Percentiles rank a stretch among this genome's conserved stretches.
Conservation (phyloP, 2,329 filamentous ascomycete species). For the Neofusicoccum cordaticola region DNA sequence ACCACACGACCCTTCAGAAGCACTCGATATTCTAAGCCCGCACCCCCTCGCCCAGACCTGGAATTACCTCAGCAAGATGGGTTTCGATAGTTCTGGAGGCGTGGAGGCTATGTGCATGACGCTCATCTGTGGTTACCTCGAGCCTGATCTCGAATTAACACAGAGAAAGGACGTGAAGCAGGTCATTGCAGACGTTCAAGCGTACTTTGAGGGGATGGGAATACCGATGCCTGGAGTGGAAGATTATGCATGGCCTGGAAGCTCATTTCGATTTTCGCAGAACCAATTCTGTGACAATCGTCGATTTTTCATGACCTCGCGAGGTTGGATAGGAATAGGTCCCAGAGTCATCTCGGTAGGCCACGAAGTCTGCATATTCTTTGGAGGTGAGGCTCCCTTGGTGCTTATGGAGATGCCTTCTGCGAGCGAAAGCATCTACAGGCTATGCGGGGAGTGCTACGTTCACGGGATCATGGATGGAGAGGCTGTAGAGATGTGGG, state of each 20-base stretch:
- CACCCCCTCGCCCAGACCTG: background rate
- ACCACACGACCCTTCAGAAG: background rate
- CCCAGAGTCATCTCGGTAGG: background rate
- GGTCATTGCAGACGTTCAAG: too few relatives aligned
- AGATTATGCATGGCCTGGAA: too few relatives aligned
- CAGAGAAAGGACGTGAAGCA: too few relatives aligned
- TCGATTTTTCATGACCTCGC: background rate
- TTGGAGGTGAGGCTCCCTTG: background rate
- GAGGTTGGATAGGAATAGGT: background rate
- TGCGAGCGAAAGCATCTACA: background rate
- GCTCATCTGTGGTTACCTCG: too few relatives aligned
- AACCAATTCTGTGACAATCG: background rate
- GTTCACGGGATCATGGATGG: background rate
- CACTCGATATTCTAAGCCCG: background rate
- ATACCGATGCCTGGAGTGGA: too few relatives aligned
- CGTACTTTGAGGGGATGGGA: too few relatives aligned
- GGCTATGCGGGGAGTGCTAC: background rate
- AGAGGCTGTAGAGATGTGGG: background rate
- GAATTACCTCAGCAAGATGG: background rate
- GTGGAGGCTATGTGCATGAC: background rate
- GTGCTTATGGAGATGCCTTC: background rate
- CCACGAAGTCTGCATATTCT: background rate
- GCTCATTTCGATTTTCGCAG: too few relatives aligned
- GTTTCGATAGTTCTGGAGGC: accelerated
- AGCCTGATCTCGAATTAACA: too few relatives aligned